Conservation (phyloP, 768 basidiomycete species). For the Suillus weaverae region DNA sequence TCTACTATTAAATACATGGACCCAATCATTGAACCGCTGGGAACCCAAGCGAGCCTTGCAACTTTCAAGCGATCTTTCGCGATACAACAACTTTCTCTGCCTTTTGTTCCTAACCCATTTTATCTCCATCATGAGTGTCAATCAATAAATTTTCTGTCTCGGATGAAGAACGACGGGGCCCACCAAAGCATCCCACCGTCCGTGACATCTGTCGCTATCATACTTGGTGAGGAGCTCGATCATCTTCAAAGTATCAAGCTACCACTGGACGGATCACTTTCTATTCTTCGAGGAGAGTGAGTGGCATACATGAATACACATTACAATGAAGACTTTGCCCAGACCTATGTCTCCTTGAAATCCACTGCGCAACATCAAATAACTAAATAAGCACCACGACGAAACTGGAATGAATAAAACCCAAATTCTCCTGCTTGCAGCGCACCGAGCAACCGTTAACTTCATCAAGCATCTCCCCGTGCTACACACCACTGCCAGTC, state of each 20-base stretch:
- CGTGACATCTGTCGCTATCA: neutral
- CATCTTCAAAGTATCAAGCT: neutral
- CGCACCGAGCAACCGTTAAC: neutral
- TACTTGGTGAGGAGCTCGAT: neutral
- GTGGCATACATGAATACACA: neutral
- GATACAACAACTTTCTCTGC: no score
- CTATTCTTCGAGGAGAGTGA: neutral
- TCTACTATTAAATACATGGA: no score
- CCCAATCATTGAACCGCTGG: no score
- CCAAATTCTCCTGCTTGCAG: neutral
- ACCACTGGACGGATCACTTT: neutral
- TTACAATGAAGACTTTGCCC: neutral
- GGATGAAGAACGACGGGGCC: no score
- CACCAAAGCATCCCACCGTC: neutral
- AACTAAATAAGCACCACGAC: neutral
- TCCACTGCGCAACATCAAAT: neutral
- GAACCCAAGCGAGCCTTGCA: no score
- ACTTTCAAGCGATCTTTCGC: no score
- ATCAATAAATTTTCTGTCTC: no score
- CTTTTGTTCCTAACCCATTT: no score
- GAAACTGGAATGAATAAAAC: neutral
- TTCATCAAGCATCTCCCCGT: neutral
- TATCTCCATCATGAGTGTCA: no score
- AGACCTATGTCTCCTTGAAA: neutral
- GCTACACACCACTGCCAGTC: neutral